Base-by-base conservation (phyloP, 768 basidiomycete genomes). In the Naganishia vaughanmartiniae region DNA sequence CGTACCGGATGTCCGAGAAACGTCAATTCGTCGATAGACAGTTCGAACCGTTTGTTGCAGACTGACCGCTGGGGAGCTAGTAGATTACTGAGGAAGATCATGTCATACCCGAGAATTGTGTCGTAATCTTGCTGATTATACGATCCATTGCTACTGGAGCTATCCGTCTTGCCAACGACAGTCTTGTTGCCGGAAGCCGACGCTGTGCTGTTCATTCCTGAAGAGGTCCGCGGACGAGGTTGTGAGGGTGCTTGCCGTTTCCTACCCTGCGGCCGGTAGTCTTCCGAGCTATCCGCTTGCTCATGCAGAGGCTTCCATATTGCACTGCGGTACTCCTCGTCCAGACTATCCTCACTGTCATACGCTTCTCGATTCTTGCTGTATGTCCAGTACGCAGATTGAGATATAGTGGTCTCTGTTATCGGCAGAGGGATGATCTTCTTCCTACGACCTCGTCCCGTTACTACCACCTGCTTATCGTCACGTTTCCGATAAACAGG, bases 1-100 rank as follows among this genome's bases (percentile, higher is more conserved):
- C 89, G 90, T 2, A 97, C 93, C 1, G 95, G 96, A 79, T 98
- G 94, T 0, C 96, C 96, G 54, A 97, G 85, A 79, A 97, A 98
- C 6, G 88, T 91, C 30, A 98, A 84, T 75, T 93, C 89, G 78
- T 98, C 93, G 30, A 96, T 89, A 48, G 91, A 82, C 34, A 99
- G 86, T 79, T 95, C 93, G 77, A 96, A 97, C 76, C 92, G 92
- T 80, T 92, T 91, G 81, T 99, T 92, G 76, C 93, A 96, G 80
- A 93, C 87, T 17, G 88, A 85, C 34, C 84, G 82, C 54, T 88
- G 78, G 0, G 95, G 93, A 70, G 89, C 90, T 2, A 98, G 84
- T 73, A 95, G 83, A 54, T 85, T 86, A 30, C 91, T 90, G 34
- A 98, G 84, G 76, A 92, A 90, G 70, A 90, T 89, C 7, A 89